Evolutionary conservation across 306 rosid genomes (phyloP).

Genomic region (Lagenaria siceraria): DNA sequence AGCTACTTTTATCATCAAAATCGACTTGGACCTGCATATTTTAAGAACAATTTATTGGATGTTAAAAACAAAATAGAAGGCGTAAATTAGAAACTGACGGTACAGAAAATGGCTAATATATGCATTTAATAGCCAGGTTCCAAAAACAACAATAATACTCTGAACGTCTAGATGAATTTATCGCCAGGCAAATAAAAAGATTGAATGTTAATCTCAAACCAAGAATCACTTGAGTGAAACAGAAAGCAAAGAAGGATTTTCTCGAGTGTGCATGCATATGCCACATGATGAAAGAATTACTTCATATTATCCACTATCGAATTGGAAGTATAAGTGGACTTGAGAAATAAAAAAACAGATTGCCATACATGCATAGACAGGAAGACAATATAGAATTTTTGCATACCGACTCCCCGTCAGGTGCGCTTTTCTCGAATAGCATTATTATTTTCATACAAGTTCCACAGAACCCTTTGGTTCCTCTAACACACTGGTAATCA

Average conservation of each 20-base stretch:
- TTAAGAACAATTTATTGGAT: neutral
- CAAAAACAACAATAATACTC: neutral
- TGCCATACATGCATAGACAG: neutral
- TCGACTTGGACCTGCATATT: constrained; percentile 52
- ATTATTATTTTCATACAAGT: constrained; percentile 82
- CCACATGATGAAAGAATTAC: neutral
- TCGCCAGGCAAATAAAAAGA: neutral
- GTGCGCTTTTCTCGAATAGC: constrained; percentile 60
- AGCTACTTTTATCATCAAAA: constrained; percentile 92
- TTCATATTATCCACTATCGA: neutral
- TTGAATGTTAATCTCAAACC: neutral
- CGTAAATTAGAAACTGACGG: neutral
- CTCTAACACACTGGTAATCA: constrained; percentile 74
- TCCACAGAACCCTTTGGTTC: constrained; percentile 78
- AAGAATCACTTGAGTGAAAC: neutral
- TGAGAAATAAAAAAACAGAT: constrained; percentile 1
- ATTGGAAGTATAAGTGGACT: neutral
- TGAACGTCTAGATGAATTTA: neutral
- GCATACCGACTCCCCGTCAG: constrained; percentile 63
- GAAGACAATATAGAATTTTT: constrained; percentile 2
- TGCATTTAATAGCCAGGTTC: constrained; percentile 1
- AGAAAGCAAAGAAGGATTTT: neutral
- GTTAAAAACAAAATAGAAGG: neutral
- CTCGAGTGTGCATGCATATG: neutral
- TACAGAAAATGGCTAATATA: neutral